These are phyloP conservation scores for Tuber indicum DNA, from an alignment of 495 filamentous ascomycete genomes.

Conservation along the genomic window DNA sequence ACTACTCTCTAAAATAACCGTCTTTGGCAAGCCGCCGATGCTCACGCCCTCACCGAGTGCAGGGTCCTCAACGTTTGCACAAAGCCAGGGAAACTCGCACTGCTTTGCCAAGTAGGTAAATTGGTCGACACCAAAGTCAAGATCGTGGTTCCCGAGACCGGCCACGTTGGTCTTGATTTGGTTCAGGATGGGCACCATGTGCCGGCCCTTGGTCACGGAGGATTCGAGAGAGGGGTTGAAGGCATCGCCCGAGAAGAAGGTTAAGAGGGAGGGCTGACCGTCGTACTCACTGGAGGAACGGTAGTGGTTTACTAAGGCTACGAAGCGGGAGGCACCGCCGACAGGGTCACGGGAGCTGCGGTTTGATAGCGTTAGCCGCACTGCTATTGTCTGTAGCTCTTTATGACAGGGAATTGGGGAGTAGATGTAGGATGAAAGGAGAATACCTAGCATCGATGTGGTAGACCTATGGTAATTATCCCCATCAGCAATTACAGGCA, in stretches of 20 bases:
- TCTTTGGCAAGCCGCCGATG: conserved; percentile 53
- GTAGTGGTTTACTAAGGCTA: conserved; percentile 70
- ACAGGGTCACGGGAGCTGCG: conserved; percentile 68
- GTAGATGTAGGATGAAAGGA: background rate
- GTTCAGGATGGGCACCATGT: conserved; percentile 88
- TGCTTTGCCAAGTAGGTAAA: conserved; percentile 63
- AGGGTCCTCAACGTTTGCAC: conserved; percentile 78
- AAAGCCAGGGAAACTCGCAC: conserved; percentile 81
- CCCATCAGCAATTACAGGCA: background rate
- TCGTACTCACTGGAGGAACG: conserved; percentile 53
- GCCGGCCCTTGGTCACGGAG: conserved; percentile 75
- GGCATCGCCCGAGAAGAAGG: conserved; percentile 84
- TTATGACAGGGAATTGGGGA: background rate
- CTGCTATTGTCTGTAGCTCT: background rate
- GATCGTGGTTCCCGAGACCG: conserved; percentile 85
- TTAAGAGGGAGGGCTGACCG: conserved; percentile 60
- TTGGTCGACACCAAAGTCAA: conserved; percentile 84
- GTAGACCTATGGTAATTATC: conserved; percentile 48
- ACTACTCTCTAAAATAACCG: conserved; percentile 66
- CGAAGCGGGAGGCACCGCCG: conserved; percentile 72
- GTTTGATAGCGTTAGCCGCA: conserved; percentile 5
- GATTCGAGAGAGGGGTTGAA: conserved; percentile 87
- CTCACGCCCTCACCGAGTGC: conserved; percentile 55
- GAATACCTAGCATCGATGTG: conserved; percentile 57
- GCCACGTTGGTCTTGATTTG: conserved; percentile 66